Evolutionary conservation across 1,284 basidiomycete genomes (phyloP).

Genomic region (Naganishia sp.): DNA sequence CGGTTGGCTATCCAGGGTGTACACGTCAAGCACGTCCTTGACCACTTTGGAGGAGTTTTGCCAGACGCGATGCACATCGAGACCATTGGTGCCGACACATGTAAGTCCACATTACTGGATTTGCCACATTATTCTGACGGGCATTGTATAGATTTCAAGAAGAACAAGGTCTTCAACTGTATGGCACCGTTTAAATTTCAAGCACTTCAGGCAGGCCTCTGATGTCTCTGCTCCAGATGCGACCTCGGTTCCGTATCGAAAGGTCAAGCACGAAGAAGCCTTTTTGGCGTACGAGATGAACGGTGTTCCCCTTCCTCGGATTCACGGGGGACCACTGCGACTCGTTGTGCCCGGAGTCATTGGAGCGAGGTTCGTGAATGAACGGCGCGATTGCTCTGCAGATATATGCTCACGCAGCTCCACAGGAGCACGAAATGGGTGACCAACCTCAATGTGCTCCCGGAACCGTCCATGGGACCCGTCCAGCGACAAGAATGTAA

Average conservation of each 20-base stretch:
- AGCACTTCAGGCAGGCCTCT: too few relatives aligned
- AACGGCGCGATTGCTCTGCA: neutral
- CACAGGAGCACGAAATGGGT: slow-evolving; percentile 59
- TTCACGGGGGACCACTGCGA: slow-evolving; percentile 62
- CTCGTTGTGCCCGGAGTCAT: slow-evolving; percentile 63
- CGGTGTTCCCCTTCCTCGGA: slow-evolving; percentile 59
- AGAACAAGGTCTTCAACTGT: slow-evolving; percentile 41
- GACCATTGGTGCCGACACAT: slow-evolving; percentile 63
- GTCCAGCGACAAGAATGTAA: slow-evolving; percentile 60
- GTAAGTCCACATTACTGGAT: slow-evolving; percentile 1
- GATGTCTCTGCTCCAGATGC: slow-evolving; percentile 54
- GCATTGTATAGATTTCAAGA: slow-evolving; percentile 57
- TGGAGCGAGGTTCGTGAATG: slow-evolving; percentile 57
- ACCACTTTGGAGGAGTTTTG: slow-evolving; percentile 58
- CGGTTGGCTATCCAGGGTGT: slow-evolving; percentile 52
- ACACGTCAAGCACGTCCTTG: slow-evolving; percentile 60
- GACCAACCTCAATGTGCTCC: slow-evolving; percentile 60
- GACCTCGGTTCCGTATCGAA: slow-evolving; percentile 61
- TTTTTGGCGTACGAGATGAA: slow-evolving; percentile 66
- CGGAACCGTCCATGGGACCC: slow-evolving; percentile 59
- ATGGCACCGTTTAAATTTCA: too few relatives aligned
- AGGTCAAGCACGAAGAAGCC: slow-evolving; percentile 64
- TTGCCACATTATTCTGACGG: neutral
- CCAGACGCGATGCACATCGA: slow-evolving; percentile 61
- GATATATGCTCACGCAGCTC: neutral